Evolutionary conservation across 129 eudicot genomes (phyloP).

Genomic region (Flaveria linearis): DNA sequence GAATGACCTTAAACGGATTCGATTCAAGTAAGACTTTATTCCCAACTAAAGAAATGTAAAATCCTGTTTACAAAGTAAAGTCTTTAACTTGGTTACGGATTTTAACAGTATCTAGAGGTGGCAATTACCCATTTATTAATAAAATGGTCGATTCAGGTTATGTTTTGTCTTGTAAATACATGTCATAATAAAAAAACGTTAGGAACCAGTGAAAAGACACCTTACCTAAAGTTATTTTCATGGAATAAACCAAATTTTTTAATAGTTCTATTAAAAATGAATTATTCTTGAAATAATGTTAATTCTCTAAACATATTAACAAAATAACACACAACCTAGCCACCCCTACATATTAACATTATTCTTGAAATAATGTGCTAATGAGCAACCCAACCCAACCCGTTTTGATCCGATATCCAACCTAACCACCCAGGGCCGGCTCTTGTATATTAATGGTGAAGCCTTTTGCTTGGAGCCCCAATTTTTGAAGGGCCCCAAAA

Average conservation of each 20-base stretch:
- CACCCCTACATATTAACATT: neutral
- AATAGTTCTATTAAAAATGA: neutral
- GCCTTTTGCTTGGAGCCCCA: too few species aligned
- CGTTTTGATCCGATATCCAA: neutral
- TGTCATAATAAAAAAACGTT: too few species aligned
- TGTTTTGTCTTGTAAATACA: too few species aligned
- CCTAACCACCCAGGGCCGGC: neutral
- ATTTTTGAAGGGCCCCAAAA: too few species aligned
- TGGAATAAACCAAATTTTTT: too few species aligned
- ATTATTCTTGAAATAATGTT: neutral
- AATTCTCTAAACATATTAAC: neutral
- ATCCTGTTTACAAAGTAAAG: neutral
- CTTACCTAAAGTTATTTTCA: too few species aligned
- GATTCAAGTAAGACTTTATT: conserved; percentile 68
- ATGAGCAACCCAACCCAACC: neutral
- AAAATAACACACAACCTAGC: too few species aligned
- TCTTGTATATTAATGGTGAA: too few species aligned
- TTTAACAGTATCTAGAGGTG: neutral
- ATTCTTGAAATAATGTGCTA: too few species aligned
- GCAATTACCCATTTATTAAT: neutral
- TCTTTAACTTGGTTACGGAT: neutral
- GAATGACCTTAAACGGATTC: conserved; percentile 90
- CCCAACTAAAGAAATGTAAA: neutral
- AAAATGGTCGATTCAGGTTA: too few species aligned
- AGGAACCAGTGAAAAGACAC: too few species aligned